phyloP scores from a whole-genome alignment of 164 flowering plant species.

The Taxillus chinensis region DNA sequence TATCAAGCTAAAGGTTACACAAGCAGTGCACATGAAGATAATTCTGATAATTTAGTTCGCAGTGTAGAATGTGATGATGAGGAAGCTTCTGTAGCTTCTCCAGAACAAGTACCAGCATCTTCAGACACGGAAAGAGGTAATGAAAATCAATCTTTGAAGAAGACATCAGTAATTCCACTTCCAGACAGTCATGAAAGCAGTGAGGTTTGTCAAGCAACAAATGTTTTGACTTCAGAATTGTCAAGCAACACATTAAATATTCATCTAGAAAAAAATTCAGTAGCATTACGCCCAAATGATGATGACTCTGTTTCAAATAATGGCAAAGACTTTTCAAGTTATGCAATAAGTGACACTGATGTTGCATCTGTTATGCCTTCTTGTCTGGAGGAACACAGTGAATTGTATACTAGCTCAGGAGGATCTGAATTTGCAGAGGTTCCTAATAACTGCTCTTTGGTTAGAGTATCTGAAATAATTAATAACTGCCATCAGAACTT shows the following conservation, averaged over 20 bases:
- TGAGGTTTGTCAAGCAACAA: conserved; percentile 15
- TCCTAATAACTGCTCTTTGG: conserved; percentile 20
- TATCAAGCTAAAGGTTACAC: conserved; percentile 26
- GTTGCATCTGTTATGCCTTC: conserved; percentile 15
- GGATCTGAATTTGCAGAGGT: conserved; percentile 21
- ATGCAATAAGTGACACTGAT: conserved; percentile 19
- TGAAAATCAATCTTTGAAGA: conserved; percentile 10
- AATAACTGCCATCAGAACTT: conserved; percentile 22
- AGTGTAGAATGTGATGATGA: conserved; percentile 19
- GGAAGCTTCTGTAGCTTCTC: conserved; percentile 15
- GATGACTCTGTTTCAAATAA: conserved; percentile 20
- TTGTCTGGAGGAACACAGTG: conserved; percentile 18
- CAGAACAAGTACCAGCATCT: conserved; percentile 15
- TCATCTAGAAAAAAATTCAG: conserved; percentile 19
- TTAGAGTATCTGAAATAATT: conserved; percentile 24
- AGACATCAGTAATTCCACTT: conserved; percentile 13
- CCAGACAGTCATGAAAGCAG: conserved; percentile 19
- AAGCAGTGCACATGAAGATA: conserved; percentile 31
- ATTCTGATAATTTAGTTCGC: conserved; percentile 21
- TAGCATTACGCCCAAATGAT: conserved; percentile 18
- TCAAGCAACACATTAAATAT: conserved; percentile 15
- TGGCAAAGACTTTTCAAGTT: conserved; percentile 21
- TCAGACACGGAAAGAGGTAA: conserved; percentile 22
- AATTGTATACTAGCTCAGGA: conserved; percentile 11
- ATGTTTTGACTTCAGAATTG: conserved; percentile 29